A percentile compares a stretch with the other conserved stretches of the same genome.
These are phyloP conservation scores for Saraca asoca DNA, from an alignment of 331 rosid species.

Conservation along the genomic window DNA sequence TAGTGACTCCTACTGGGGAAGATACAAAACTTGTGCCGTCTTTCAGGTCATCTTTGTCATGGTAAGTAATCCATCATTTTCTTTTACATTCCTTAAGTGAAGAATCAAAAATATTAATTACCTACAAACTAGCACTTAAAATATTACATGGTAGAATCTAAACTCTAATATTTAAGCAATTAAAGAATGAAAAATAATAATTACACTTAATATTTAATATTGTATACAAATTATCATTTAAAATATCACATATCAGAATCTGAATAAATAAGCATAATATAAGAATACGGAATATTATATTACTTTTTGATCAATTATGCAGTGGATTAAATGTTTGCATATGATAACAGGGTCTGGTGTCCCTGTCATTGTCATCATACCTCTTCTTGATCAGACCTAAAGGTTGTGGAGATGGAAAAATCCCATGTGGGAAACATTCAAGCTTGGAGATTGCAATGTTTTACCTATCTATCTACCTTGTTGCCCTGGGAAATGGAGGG, in stretches of 20 bases:
- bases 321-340: background rate
- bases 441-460: conserved; percentile 60
- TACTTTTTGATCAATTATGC: background rate
- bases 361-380: conserved; percentile 72
- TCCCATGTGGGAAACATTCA: conserved; percentile 69
- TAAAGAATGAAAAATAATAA: too few relatives aligned
- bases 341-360: conserved; percentile 65
- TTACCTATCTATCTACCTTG: conserved; percentile 80
- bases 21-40: conserved; percentile 88
- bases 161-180: too few relatives aligned
- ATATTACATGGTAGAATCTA: too few relatives aligned
- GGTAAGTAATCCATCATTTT: conserved; percentile 44
- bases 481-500: conserved; percentile 95
- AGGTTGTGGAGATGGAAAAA: conserved; percentile 68
- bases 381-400: conserved; percentile 76
- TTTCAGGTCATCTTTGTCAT: conserved; percentile 82
- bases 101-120: too few relatives aligned
- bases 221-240: too few relatives aligned
- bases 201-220: too few relatives aligned
- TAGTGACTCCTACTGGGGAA: conserved; percentile 97
- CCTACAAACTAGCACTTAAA: too few relatives aligned
- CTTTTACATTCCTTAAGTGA: conserved; percentile 6
- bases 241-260: too few relatives aligned
- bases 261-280: too few relatives aligned
- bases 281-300: too few relatives aligned